phyloP scores from a whole-genome alignment of 345 rosid species.

The Melaleuca alternifolia region DNA sequence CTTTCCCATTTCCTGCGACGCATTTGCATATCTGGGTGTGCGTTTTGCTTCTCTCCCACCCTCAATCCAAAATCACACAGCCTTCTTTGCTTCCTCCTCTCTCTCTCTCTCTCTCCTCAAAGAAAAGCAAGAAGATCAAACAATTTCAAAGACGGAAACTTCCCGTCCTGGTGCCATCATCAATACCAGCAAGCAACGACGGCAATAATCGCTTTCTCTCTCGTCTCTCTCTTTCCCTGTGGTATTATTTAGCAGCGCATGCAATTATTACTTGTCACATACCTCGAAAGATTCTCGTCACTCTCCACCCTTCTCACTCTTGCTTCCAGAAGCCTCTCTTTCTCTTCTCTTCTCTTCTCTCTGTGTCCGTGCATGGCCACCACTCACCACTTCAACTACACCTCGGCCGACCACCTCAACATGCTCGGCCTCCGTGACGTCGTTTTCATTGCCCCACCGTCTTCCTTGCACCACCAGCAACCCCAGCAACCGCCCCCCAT shows the following conservation, averaged over 20 bases:
- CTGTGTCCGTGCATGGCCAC: constrained; percentile 1
- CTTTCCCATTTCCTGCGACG: background rate
- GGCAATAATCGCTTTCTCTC: background rate
- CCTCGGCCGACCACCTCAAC: constrained; percentile 20
- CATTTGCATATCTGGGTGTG: background rate
- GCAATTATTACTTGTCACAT: background rate
- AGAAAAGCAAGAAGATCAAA: background rate
- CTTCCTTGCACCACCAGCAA: constrained; percentile 12
- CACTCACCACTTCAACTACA: constrained; percentile 4
- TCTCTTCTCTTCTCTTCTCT: background rate
- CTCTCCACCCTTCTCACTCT: background rate
- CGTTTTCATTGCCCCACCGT: constrained; percentile 38
- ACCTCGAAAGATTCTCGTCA: background rate
- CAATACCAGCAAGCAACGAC: background rate
- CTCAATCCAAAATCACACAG: too few species aligned
- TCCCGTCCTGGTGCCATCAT: background rate
- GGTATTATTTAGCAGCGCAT: background rate
- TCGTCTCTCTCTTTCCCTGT: background rate
- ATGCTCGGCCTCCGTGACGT: constrained; percentile 66
- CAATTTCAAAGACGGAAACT: background rate
- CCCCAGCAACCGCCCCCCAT: constrained; percentile 1
- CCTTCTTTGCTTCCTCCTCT: background rate
- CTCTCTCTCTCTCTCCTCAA: background rate
- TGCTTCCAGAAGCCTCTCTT: background rate
- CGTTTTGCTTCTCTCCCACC: background rate